Evolutionary conservation across 1,284 basidiomycete genomes (phyloP), one percentile per base, ranked within the genome.

Genomic region (Marasmius sp.): DNA sequence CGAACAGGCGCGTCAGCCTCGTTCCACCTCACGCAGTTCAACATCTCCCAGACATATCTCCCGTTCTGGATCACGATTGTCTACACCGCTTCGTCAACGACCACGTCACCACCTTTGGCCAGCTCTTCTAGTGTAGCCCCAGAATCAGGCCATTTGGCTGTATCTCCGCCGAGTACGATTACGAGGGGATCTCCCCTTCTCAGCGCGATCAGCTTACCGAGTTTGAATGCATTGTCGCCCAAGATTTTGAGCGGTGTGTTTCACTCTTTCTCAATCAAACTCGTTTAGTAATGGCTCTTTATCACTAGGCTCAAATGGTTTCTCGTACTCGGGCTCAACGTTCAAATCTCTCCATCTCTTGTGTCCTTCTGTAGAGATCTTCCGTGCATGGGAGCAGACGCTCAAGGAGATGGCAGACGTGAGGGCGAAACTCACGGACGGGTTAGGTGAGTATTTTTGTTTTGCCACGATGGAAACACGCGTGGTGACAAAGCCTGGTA

Each of bases 301-400:
- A 3, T 49, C 10, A 27, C 18, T 12, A 37, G 34, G 33, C 2
- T 16, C 33, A 14, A 54, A 38, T 48, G 59, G 59, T 33, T 59
- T 53, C 12, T 50, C 58, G 8, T 70, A 84, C 89, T 58, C 81
- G 88, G 62, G 87, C 87, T 38, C 86, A 85, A 85, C 86, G 53
- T 97, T 95, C 86, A 98, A 98, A 79, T 92, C 93, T 0, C 83
- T 97, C 10, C 95, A 98, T 71, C 83, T 98, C 60, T 85, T 98
- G 62, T 93, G 95, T 0, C 79, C 87, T 1, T 88, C 89, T 0
- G 76, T 79, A 57, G 87, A 92, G 27, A 81, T 89, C 0, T 90
- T 92, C 69, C 76, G 80, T 5, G 79, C 90, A 73, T 92, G 89
- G 88, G 82, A 88, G 63, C 77, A 76, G 58, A 88, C 87, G 0